Evolutionary conservation across 202 grass and related monocot genomes (phyloP).

Genomic region (Saccharum hybrid): DNA sequence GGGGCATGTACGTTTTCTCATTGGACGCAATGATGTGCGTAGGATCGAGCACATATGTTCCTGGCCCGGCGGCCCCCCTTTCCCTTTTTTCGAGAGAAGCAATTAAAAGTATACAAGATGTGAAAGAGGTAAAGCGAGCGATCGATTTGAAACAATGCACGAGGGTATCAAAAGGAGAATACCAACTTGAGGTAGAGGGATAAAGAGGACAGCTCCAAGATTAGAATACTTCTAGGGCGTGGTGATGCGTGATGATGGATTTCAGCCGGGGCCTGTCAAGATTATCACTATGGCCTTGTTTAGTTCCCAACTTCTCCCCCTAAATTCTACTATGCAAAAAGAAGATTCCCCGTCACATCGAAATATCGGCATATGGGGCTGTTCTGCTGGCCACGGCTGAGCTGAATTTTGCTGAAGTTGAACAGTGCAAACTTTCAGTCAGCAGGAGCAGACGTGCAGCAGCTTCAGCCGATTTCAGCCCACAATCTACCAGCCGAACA

Average conservation of each 20-base stretch:
- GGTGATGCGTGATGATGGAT: conserved; percentile 14
- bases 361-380: no score
- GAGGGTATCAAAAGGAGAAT: conserved; percentile 36
- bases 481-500: no score
- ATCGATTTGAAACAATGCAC: conserved; percentile 21
- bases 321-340: no score
- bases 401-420: no score
- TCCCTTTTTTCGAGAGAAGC: conserved; percentile 6
- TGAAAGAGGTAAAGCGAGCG: background rate
- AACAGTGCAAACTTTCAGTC: no score
- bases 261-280: background rate
- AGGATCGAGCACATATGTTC: conserved; percentile 17
- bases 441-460: no score
- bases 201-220: background rate
- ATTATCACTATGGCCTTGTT: no score
- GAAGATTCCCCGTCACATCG: no score
- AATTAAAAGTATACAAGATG: conserved; percentile 21
- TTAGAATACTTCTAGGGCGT: background rate
- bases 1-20: background rate
- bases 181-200: background rate
- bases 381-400: no score
- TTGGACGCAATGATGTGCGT: conserved; percentile 4
- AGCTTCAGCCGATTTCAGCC: no score
- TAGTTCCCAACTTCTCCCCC: no score
- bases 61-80: background rate